Evolutionary conservation across 2,329 filamentous ascomycete genomes (phyloP).

Genomic region (Colletotrichum sp.): DNA sequence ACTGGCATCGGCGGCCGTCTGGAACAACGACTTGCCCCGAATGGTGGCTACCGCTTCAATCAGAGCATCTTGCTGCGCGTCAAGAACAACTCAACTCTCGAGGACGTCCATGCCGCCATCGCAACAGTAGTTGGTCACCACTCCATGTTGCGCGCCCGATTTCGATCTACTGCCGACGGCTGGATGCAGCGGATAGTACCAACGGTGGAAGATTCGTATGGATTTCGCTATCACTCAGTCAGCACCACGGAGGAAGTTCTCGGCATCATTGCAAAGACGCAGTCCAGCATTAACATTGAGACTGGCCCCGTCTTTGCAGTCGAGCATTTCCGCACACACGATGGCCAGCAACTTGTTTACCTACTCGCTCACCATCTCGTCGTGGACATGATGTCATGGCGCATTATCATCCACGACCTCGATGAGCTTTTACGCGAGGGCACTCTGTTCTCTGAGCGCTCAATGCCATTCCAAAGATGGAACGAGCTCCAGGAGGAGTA

Average conservation of each 20-base stretch:
- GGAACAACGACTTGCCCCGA: conserved; percentile 30
- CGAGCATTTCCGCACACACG: conserved; percentile 50
- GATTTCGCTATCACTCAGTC: conserved; percentile 46
- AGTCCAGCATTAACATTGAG: conserved; percentile 52
- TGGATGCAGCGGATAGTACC: conserved; percentile 53
- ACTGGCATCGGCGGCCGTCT: conserved; percentile 45
- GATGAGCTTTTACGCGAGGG: conserved; percentile 53
- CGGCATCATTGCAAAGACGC: conserved; percentile 43
- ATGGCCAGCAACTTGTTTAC: conserved; percentile 53
- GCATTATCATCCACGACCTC: conserved; percentile 53
- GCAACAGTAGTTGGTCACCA: conserved; percentile 55
- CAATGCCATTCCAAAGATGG: conserved; percentile 56
- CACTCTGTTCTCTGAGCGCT: conserved; percentile 46
- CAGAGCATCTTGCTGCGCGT: conserved; percentile 54
- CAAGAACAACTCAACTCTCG: conserved; percentile 42
- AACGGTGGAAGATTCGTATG: conserved; percentile 46
- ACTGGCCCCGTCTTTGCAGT: conserved; percentile 56
- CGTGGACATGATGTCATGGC: conserved; percentile 57
- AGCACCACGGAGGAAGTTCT: conserved; percentile 46
- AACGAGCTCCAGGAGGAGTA: conserved; percentile 49
- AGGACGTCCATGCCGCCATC: conserved; percentile 53
- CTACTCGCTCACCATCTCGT: conserved; percentile 58
- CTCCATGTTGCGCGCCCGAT: conserved; percentile 56
- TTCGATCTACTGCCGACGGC: conserved; percentile 38
- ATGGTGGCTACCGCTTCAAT: conserved; percentile 52